Evolutionary conservation across 2,329 filamentous ascomycete species (phyloP).

Genomic region (Exophiala lecanii-corni): DNA sequence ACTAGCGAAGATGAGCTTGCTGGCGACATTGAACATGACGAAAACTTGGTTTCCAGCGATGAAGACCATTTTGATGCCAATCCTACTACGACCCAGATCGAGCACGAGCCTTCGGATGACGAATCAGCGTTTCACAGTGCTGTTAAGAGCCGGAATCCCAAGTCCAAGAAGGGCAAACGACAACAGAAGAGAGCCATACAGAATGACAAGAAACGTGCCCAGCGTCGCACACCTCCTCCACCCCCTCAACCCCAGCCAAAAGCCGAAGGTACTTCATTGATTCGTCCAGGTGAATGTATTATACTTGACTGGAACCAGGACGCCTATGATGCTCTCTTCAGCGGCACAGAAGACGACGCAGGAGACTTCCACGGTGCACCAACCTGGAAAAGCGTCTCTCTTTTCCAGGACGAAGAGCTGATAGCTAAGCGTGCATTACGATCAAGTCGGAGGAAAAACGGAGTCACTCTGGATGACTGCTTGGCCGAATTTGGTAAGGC

Average conservation of each 20-base stretch:
- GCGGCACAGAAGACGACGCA: constrained; percentile 35
- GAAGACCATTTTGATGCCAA: constrained; percentile 21
- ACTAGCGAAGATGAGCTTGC: constrained; percentile 33
- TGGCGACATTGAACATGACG: constrained; percentile 21
- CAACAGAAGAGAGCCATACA: constrained; percentile 37
- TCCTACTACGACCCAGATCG: constrained; percentile 19
- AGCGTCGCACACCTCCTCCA: constrained; percentile 14
- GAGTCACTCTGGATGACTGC: constrained; percentile 83
- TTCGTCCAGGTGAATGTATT: constrained; percentile 78
- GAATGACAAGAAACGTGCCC: constrained; percentile 19
- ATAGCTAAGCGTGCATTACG: constrained; percentile 60
- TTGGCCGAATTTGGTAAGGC: constrained; percentile 91
- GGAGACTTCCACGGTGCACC: constrained; percentile 55
- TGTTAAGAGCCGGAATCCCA: constrained; percentile 18
- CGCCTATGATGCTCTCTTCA: constrained; percentile 68
- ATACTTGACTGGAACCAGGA: constrained; percentile 78
- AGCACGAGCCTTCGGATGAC: constrained; percentile 30
- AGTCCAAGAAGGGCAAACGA: constrained; percentile 28
- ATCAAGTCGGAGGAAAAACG: constrained; percentile 62
- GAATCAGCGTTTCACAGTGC: constrained; percentile 23
- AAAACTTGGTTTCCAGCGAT: constrained; percentile 17
- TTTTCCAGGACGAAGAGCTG: constrained; percentile 58
- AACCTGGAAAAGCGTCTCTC: constrained; percentile 52
- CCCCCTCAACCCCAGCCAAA: constrained; percentile 19
- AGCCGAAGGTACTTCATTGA: constrained; percentile 46